These are phyloP conservation scores for Phytophthora quininea DNA, from an alignment of 352 stramenopile genomes.

Conservation along the genomic window DNA sequence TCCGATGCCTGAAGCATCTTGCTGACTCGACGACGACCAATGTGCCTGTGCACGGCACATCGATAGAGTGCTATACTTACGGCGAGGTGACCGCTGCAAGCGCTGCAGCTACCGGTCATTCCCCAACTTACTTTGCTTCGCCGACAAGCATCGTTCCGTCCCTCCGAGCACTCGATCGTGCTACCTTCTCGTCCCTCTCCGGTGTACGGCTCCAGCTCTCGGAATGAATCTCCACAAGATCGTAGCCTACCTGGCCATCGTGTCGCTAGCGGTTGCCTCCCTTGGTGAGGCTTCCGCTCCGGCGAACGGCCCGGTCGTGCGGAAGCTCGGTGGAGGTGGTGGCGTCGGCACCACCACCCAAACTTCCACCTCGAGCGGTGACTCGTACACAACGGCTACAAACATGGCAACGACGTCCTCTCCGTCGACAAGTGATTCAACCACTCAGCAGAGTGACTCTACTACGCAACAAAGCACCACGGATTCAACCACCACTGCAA, in stretches of 20 bases:
- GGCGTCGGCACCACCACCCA: conserved; percentile 18
- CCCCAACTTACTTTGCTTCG: conserved; percentile 32
- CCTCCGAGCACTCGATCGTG: conserved; percentile 19
- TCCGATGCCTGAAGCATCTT: conserved; percentile 18
- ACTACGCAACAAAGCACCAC: neutral
- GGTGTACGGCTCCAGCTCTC: neutral
- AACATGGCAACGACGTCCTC: conserved; percentile 6
- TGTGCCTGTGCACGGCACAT: conserved; percentile 27
- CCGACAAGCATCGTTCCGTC: conserved; percentile 22
- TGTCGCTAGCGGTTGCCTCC: conserved; percentile 18
- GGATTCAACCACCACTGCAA: neutral
- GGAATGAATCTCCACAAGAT: conserved; percentile 38
- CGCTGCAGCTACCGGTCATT: conserved; percentile 14
- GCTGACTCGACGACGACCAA: conserved; percentile 16
- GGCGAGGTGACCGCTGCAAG: neutral
- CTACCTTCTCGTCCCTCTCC: conserved; percentile 11
- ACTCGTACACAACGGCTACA: conserved; percentile 26
- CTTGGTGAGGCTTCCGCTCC: conserved; percentile 25
- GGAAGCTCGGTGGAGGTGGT: conserved; percentile 23
- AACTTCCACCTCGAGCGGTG: conserved; percentile 11
- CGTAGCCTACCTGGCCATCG: conserved; percentile 26
- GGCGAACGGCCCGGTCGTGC: conserved; percentile 5
- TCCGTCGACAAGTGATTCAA: conserved; percentile 7
- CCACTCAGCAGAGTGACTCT: conserved; percentile 14
- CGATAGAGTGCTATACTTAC: conserved; percentile 3